Percentiles rank a stretch among this genome's conserved stretches.
Evolutionary conservation across 2,329 filamentous ascomycete genomes (phyloP).

Genomic region (Juglanconis sp.): DNA sequence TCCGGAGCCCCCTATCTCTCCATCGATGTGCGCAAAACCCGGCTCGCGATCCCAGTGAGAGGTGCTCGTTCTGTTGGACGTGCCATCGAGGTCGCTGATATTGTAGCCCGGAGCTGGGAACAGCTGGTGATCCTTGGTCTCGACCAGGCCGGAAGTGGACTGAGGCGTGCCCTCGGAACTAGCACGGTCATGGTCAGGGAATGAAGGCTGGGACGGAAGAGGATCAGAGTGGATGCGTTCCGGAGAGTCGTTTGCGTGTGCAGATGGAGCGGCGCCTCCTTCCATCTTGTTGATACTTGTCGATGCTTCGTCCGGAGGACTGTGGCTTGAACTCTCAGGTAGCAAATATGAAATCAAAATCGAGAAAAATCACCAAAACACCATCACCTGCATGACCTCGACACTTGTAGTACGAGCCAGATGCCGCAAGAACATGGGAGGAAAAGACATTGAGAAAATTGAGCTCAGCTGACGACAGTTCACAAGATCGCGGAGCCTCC

Average conservation of each 20-base stretch:
- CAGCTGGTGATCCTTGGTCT: slow-evolving; percentile 1
- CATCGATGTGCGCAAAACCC: slow-evolving; percentile 40
- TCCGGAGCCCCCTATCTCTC: slow-evolving; percentile 38
- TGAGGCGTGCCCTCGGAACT: neutral
- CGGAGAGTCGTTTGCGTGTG: slow-evolving; percentile 4
- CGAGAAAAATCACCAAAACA: neutral
- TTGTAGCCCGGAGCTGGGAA: slow-evolving; percentile 5
- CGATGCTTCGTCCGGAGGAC: too few species aligned
- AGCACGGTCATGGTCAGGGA: neutral
- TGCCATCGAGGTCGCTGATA: slow-evolving; percentile 19
- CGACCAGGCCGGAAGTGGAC: neutral
- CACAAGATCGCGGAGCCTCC: neutral
- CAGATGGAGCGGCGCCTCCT: neutral
- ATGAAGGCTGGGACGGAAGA: slow-evolving; percentile 1
- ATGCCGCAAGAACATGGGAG: neutral
- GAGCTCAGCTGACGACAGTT: neutral
- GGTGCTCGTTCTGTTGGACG: slow-evolving; percentile 22
- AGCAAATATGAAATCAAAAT: neutral
- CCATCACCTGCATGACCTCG: neutral
- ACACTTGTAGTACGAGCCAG: neutral
- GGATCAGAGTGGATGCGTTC: slow-evolving; percentile 12
- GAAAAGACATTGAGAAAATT: neutral
- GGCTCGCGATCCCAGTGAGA: slow-evolving; percentile 32
- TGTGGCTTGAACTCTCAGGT: too few species aligned
- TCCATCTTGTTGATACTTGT: slow-evolving; percentile 1